Evolutionary conservation across 306 rosid species (phyloP), one percentile per base, ranked within the genome.

Genomic region (Malus fusca): DNA sequence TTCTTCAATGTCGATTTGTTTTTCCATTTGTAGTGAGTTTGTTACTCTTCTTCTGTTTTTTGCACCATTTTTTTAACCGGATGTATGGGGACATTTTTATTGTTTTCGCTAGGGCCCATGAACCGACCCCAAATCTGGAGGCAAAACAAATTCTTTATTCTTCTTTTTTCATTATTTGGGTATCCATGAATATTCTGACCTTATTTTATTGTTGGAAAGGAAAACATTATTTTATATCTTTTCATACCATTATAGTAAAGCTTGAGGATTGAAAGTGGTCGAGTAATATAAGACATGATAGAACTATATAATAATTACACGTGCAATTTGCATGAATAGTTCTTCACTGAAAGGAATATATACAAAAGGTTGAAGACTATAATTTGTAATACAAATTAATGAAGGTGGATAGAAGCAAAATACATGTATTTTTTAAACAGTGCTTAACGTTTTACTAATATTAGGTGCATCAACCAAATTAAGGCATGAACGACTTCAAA

Each of bases 21-120:
- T 44, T 44, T 1, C 0, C 1, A 48, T 0, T 48, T 48, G 21
- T 51, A 51, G 18, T 51, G 8, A 51, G 55, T 51, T 51, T 51
- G 55, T 51, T 51, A 51, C 18, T 51, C 21, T 51, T 48, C 55
- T 15, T 51, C 5, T 15, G 55, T 51, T 51, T 8, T 17, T 51
- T 51, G 21, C 21, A 1, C 55, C 5, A 6, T 48, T 14, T 14
- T 48, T 48, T 5, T 48, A 48, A 5, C 8, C 15, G 8, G 55
- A 48, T 48, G 55, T 5, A 48, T 15, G 56, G 23, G 42, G 55
- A n/a, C 15, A 30, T 28, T 51, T 12, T 11, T 11, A 5, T 68
- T 31, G n/a, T 7, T 60, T 77, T 55, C 14, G 31, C 10, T 43
- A 58, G 82, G 82, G 42, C n/a, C 82, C 77, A 81, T 69, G 52